Percentiles rank a stretch among this genome's conserved stretches.
Conservation (phyloP, 306 rosid species). For the Fragaria vesca region DNA sequence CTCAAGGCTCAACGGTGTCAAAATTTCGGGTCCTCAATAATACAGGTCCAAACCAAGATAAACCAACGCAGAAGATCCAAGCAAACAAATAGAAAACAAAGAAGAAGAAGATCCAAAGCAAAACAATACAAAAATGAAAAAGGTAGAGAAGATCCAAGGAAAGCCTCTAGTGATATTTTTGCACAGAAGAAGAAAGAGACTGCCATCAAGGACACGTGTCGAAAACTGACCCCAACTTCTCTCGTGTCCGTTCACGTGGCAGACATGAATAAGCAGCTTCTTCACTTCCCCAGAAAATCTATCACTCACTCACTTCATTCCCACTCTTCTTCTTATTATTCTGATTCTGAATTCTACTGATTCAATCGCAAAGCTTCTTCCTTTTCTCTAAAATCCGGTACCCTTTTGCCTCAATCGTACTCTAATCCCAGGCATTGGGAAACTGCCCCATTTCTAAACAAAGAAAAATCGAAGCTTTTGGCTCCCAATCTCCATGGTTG, state of each 20-base stretch:
- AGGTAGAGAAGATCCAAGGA: background rate
- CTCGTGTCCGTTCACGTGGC: slow-evolving; percentile 50
- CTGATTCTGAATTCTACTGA: background rate
- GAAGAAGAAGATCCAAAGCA: slow-evolving; percentile 1
- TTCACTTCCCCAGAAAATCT: no score
- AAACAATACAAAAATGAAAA: background rate
- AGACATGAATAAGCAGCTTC: slow-evolving; percentile 21
- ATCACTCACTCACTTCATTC: background rate
- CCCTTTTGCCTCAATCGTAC: slow-evolving; percentile 8
- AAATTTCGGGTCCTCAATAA: background rate
- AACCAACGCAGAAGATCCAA: background rate
- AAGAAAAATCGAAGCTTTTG: background rate
- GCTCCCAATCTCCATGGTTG: background rate
- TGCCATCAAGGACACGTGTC: slow-evolving; percentile 17
- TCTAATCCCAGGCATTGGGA: background rate
- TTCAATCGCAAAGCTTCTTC: background rate
- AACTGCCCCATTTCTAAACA: background rate
- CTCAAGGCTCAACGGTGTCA: background rate
- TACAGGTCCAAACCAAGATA: background rate
- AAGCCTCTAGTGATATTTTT: slow-evolving; percentile 5
- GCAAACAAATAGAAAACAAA: background rate
- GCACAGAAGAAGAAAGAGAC: background rate
- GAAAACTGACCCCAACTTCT: background rate
- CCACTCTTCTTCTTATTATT: background rate
- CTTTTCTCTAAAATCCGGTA: background rate